A percentile compares a stretch with the other conserved stretches of the same genome.
Evolutionary conservation across 2,329 filamentous ascomycete genomes (phyloP).

Genomic region (Chaetomiaceae sp.): DNA sequence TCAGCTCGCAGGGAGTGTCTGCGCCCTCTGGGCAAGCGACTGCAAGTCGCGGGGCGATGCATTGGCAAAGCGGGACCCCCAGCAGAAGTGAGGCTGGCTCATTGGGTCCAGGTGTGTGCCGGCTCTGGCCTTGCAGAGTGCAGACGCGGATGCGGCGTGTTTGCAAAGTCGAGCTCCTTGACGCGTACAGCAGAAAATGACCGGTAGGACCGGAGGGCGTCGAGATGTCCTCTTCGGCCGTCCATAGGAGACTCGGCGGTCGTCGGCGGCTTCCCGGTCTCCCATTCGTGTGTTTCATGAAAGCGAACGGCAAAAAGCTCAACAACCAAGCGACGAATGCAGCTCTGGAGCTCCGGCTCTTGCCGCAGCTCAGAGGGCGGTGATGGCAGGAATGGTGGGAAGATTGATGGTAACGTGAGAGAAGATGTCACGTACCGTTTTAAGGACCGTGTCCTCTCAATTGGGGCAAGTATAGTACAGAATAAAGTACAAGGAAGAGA

Average conservation of each 20-base stretch:
- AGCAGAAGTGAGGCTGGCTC: conserved; percentile 4
- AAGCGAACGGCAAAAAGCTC: no score
- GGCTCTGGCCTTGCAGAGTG: conserved; percentile 11
- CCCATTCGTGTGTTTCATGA: no score
- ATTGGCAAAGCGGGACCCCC: conserved; percentile 16
- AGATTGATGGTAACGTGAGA: background rate
- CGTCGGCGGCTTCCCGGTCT: no score
- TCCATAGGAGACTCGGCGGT: no score
- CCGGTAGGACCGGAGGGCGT: background rate
- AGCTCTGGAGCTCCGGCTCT: background rate
- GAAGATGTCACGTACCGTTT: conserved; percentile 20
- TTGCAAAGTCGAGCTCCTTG: no score
- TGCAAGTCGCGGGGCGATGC: no score
- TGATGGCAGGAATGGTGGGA: background rate
- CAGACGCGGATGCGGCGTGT: no score
- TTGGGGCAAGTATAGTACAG: conserved; percentile 19
- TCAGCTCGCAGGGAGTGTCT: no score
- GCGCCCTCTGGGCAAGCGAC: no score
- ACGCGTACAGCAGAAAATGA: background rate
- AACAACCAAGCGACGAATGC: no score
- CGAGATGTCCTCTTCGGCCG: no score
- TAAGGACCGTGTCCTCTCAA: background rate
- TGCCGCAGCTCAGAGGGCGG: no score
- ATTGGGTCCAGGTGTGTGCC: conserved; percentile 14
- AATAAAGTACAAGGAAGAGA: conserved; percentile 19